Conservation (phyloP, 441 rosid species). For the Isatis lusitanica region DNA sequence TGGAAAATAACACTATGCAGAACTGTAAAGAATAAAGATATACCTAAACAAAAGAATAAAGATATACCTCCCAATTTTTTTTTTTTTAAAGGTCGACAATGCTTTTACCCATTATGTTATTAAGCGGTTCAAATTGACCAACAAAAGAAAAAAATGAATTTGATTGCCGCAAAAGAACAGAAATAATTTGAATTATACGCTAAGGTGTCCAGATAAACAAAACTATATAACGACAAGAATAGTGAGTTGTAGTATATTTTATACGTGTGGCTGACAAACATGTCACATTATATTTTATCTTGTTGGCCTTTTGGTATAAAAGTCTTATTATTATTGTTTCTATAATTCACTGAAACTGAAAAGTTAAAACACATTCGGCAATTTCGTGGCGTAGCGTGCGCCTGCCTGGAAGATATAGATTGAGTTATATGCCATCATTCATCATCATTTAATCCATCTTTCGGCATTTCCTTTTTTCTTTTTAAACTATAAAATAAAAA, state of each 20-base stretch:
- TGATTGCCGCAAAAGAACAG: not conserved
- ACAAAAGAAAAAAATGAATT: not conserved
- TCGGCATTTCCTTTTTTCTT: not conserved
- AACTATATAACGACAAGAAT: not conserved
- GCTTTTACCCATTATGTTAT: not conserved
- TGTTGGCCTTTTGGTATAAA: not conserved
- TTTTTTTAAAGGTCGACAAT: not conserved
- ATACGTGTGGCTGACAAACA: slow-evolving; percentile 10
- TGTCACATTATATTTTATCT: slow-evolving; percentile 7
- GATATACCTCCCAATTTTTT: not conserved
- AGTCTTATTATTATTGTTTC: not conserved
- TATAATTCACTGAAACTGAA: not conserved
- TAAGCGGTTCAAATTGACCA: not conserved
- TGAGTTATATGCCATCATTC: not conserved
- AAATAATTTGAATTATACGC: not conserved
- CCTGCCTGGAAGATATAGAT: not conserved
- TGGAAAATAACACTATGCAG: not conserved
- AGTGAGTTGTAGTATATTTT: not conserved
- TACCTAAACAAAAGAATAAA: no score
- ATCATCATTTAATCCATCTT: not conserved
- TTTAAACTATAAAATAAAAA: not conserved
- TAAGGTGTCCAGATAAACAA: not conserved
- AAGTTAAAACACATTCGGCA: not conserved
- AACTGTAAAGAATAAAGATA: no score
- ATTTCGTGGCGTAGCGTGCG: not conserved